Base-by-base conservation (phyloP, 768 basidiomycete genomes). In the Tylopilus vinaceipallidus region DNA sequence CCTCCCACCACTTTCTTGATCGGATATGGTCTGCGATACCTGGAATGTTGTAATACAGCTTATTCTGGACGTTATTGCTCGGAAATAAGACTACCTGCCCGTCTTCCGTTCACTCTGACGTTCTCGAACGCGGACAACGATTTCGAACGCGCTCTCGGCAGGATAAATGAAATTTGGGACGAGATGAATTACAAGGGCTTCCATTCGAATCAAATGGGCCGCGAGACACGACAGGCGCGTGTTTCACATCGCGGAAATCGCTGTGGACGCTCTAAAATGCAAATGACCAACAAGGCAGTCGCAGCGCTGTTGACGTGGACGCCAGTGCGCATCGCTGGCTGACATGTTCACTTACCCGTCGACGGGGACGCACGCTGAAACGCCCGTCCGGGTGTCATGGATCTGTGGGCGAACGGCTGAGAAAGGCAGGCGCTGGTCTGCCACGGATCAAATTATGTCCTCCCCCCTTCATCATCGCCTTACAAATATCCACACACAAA, bases 31-130 rank as follows among this genome's bases (percentile, higher is more conserved):
- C 63, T 65, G 67, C 63, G 54, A 67, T 67, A 69, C 66, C 66
- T 67, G 67, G 61, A 52, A 63, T 69, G 65, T 68, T 67, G 67
- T 67, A 67, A 65, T 67, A 67, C 63, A 69, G 46, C 54, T 55
- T 54, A 56, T 60, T 61, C 57, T 65, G 65, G 67, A 68, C 59
- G 23, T 45, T 37, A 35, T 32, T 22, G 16, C 49, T 51, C 52
- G 59, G 55, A 60, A 61, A 61, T 57, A 27, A 47, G 35, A 22
- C 20, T 32, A 34, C 4, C 33, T 30, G 26, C n/a, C n/a, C n/a
- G n/a, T n/a, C n/a, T n/a, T n/a, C n/a, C n/a, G n/a, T n/a, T n/a
- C n/a, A n/a, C n/a, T n/a, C n/a, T n/a, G n/a, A n/a, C n/a, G 32
- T 35, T 47, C 40, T 33, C 39, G 20, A 32, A 42, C 39, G 19